Base-by-base conservation (phyloP, 1,139 yeast genomes). In the Martiniozyma asiatica region DNA sequence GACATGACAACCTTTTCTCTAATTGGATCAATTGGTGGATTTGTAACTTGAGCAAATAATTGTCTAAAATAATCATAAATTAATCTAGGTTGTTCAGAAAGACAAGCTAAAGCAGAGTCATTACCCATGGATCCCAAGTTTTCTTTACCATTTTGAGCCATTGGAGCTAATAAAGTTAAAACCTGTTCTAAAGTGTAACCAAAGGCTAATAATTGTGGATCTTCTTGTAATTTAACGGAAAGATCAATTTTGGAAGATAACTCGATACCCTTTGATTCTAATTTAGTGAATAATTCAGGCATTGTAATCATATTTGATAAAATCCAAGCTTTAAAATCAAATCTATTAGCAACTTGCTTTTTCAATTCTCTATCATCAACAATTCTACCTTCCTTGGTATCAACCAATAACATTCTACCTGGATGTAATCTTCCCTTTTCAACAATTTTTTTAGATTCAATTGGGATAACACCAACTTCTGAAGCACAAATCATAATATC, bases 91-190 rank as follows among this genome's bases (percentile, higher is more conserved):
- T 85, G 94, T 51, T 82, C 89, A 28, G 94, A 79, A 43, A 89
- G 62, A 59, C 98, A 89, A 2, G 98, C 97, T 44, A 89, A 66
- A n/a, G 97, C 94, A 35, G 89, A 76, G 53, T 89, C 98, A 53
- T 87, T 87, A 67, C 98, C 98, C 98, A 89, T 89, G 10, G 96
- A 85, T 18, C 98, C 97, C 36, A 89, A 67, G 5, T 96, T 87
- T 60, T 89, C 98, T 51, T 85, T 85, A 39, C 89, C 95, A 45
- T 73, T 80, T 26, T 66, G 50, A 25, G 94, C 97, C 98, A 89
- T 89, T 42, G 97, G 97, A 6, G 82, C 93, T 45, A 89, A 64
- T 26, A 89, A 63, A 38, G 82, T 57, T 25, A 84, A 70, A 39
- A 87, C 67, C 59, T 89, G 97, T 60, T 89, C 98, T 48, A 77